Percentiles rank a stretch among this genome's conserved stretches.
Conservation (phyloP, 2,329 filamentous ascomycete species). For the Aspergillus fijiensis region DNA sequence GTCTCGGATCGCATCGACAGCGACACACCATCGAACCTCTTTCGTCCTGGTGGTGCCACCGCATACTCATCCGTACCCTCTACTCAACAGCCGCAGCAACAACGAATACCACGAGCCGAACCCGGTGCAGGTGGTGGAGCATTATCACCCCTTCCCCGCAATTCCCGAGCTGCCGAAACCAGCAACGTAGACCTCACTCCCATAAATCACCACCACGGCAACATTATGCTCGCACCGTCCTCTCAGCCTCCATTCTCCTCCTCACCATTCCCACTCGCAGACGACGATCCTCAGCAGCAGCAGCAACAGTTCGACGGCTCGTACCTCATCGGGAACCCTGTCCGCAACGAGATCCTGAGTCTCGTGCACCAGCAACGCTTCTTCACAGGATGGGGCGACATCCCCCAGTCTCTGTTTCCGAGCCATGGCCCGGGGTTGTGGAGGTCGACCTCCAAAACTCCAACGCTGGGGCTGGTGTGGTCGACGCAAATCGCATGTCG, state of each 20-base stretch:
- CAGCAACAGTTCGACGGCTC: slow-evolving; percentile 27
- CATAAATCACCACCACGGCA: slow-evolving; percentile 6
- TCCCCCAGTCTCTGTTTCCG: slow-evolving; percentile 32
- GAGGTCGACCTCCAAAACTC: slow-evolving; percentile 65
- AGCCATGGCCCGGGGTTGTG: slow-evolving; percentile 14
- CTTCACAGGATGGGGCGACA: slow-evolving; percentile 93
- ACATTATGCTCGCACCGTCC: slow-evolving; percentile 13
- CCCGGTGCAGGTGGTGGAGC: slow-evolving; percentile 15
- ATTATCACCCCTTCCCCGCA: slow-evolving; percentile 23
- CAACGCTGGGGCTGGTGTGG: slow-evolving; percentile 85
- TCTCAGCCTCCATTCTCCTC: slow-evolving; percentile 31
- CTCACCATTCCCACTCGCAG: slow-evolving; percentile 27
- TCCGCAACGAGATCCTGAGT: slow-evolving; percentile 58
- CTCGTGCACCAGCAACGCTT: slow-evolving; percentile 90
- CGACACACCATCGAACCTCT: slow-evolving; percentile 17
- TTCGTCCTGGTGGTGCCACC: slow-evolving; percentile 8
- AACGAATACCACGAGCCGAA: slow-evolving; percentile 12
- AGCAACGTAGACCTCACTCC: slow-evolving; percentile 19
- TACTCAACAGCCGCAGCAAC: slow-evolving; percentile 14
- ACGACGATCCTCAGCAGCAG: slow-evolving; percentile 23
- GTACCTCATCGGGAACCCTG: slow-evolving; percentile 41
- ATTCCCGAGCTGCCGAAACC: slow-evolving; percentile 9
- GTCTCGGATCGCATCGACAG: slow-evolving; percentile 79
- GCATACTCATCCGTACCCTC: slow-evolving; percentile 14
- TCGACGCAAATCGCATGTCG: slow-evolving; percentile 82